A percentile compares a stretch with the other conserved stretches of the same genome.
Conservation (phyloP, 495 filamentous ascomycete species). For the Penicillium lagena region DNA sequence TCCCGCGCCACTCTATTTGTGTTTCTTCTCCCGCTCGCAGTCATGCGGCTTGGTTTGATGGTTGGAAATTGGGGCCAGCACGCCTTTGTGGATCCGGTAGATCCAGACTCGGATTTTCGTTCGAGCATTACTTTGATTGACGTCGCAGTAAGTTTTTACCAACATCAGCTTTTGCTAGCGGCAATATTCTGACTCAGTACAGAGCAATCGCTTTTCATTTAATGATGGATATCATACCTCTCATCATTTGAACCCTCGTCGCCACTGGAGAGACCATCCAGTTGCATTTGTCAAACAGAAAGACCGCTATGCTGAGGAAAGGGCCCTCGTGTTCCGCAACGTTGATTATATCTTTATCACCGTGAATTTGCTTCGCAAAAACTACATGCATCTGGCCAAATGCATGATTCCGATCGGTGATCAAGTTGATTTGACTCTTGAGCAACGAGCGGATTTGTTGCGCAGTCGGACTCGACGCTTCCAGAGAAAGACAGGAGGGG, state of each 20-base stretch:
- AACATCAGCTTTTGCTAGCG: too few species aligned
- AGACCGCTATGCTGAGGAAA: slow-evolving; percentile 47
- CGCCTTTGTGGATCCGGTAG: slow-evolving; percentile 61
- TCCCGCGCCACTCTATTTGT: slow-evolving; percentile 50
- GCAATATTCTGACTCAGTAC: background rate
- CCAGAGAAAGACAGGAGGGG: slow-evolving; percentile 18
- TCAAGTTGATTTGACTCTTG: slow-evolving; percentile 54
- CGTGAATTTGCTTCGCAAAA: slow-evolving; percentile 49
- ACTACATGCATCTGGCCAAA: slow-evolving; percentile 56
- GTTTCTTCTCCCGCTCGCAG: slow-evolving; percentile 51
- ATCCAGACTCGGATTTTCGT: slow-evolving; percentile 63
- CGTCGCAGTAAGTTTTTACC: slow-evolving; percentile 49
- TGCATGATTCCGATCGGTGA: slow-evolving; percentile 64
- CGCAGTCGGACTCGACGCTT: slow-evolving; percentile 55
- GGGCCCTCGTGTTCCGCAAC: slow-evolving; percentile 63
- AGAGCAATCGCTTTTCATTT: slow-evolving; percentile 69
- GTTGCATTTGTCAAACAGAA: slow-evolving; percentile 59
- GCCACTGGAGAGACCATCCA: slow-evolving; percentile 72
- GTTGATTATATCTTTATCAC: slow-evolving; percentile 69
- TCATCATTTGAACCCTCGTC: slow-evolving; percentile 65
- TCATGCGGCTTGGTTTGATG: slow-evolving; percentile 61
- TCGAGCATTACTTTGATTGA: slow-evolving; percentile 70
- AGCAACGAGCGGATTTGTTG: slow-evolving; percentile 56
- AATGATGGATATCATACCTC: slow-evolving; percentile 77
- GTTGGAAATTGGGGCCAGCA: slow-evolving; percentile 74